Percentiles rank a stretch among this genome's conserved stretches.
phyloP scores from a whole-genome alignment of 1,284 basidiomycete species.

The Trichosporon ovoides region DNA sequence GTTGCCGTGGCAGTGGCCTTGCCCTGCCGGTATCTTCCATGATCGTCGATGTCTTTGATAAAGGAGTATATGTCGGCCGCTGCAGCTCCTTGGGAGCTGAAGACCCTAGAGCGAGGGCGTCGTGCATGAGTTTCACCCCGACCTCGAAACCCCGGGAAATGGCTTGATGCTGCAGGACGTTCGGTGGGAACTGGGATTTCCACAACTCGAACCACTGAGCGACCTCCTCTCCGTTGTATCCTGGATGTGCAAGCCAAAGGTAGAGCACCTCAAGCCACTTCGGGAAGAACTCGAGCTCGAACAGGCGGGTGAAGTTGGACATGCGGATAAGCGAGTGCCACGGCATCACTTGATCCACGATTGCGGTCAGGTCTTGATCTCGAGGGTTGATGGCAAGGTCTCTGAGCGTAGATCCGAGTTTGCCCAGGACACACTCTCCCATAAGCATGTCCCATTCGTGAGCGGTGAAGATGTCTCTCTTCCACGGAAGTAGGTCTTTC shows the following conservation, averaged over 20 bases:
- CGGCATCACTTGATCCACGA: conserved; percentile 63
- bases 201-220: conserved; percentile 85
- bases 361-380: conserved; percentile 75
- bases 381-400: conserved; percentile 84
- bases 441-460: conserved; percentile 87
- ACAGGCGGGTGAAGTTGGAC: conserved; percentile 69
- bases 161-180: conserved; percentile 60
- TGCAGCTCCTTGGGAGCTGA: conserved; percentile 62
- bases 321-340: conserved; percentile 72
- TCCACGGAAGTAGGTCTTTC: conserved; percentile 69
- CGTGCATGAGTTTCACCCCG: conserved; percentile 86
- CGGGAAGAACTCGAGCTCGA: conserved; percentile 89
- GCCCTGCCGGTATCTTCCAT: not conserved
- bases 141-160: conserved; percentile 73
- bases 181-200: conserved; percentile 72
- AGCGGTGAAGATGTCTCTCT: conserved; percentile 65
- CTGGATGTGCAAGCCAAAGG: conserved; percentile 80
- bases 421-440: conserved; percentile 84
- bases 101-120: conserved; percentile 74
- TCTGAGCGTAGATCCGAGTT: conserved; percentile 72
- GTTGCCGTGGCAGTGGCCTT: not conserved
- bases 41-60: not conserved
- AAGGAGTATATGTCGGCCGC: conserved; percentile 55
- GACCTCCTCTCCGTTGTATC: conserved; percentile 79
- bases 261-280: conserved; percentile 92